Conservation (phyloP, 2,329 filamentous ascomycete genomes). For the Neophaeococcomyces aloes region DNA sequence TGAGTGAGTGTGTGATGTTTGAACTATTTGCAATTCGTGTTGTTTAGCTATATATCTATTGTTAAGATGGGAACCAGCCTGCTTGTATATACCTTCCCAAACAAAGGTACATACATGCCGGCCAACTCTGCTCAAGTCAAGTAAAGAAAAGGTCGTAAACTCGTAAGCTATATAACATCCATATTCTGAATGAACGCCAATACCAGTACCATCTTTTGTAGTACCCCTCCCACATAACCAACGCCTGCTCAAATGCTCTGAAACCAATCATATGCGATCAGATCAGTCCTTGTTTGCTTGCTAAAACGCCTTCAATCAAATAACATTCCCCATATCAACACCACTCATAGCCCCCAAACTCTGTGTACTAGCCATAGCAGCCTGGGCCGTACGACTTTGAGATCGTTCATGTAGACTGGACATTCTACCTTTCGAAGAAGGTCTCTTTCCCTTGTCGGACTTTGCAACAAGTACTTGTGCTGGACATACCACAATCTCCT, state of each 20-base stretch:
- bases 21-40: no score
- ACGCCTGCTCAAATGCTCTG: background rate
- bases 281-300: background rate
- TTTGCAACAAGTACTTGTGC: constrained; percentile 78
- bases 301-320: background rate
- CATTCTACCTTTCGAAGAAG: constrained; percentile 29
- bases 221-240: background rate
- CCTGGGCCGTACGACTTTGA: background rate
- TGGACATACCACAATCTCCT: constrained; percentile 90
- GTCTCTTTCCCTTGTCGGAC: constrained; percentile 32
- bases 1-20: no score
- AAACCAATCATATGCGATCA: background rate
- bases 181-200: constrained; percentile 6
- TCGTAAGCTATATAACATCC: constrained; percentile 1
- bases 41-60: no score
- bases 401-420: constrained; percentile 33
- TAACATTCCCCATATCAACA: constrained; percentile 28
- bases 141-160: background rate
- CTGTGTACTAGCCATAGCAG: constrained; percentile 24
- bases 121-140: no score
- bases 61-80: no score
- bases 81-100: no score
- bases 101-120: no score
- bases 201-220: constrained; percentile 5
- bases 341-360: constrained; percentile 34